These are phyloP conservation scores for Ogataea siamensis DNA, from an alignment of 805 yeast species.

Conservation along the genomic window DNA sequence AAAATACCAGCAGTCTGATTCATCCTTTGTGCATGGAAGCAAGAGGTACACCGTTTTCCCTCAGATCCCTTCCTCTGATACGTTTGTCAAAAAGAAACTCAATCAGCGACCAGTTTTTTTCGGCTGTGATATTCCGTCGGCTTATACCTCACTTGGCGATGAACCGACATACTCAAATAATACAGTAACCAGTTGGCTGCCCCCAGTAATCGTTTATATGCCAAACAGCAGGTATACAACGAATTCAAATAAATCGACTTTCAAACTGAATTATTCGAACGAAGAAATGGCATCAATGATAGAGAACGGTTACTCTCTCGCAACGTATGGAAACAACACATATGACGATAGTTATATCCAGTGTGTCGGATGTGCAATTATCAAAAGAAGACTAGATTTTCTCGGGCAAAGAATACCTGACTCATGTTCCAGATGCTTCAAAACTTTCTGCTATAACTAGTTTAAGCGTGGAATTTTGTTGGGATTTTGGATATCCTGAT, in stretches of 20 bases:
- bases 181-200: conserved; percentile 29
- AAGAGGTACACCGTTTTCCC: conserved; percentile 35
- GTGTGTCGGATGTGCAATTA: conserved; percentile 57
- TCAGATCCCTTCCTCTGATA: conserved; percentile 33
- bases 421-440: conserved; percentile 38
- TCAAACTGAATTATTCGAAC: conserved; percentile 48
- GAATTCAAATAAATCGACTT: conserved; percentile 56
- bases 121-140: conserved; percentile 40
- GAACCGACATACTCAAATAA: conserved; percentile 7
- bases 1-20: conserved; percentile 25
- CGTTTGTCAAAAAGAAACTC: conserved; percentile 23
- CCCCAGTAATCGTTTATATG: conserved; percentile 55
- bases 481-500: conserved; percentile 25
- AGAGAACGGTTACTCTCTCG: conserved; percentile 51
- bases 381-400: conserved; percentile 53
- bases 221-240: conserved; percentile 44
- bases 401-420: conserved; percentile 22
- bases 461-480: conserved; percentile 16
- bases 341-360: conserved; percentile 35
- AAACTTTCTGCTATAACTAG: conserved; percentile 40
- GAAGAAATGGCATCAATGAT: conserved; percentile 46
- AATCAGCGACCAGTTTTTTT: conserved; percentile 37
- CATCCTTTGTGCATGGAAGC: conserved; percentile 7
- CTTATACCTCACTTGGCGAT: conserved; percentile 26
- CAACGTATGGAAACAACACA: conserved; percentile 44